Percentiles rank a stretch among this genome's conserved stretches.
These are phyloP conservation scores for Colletotrichum sp. DNA, from an alignment of 2,329 filamentous ascomycete genomes.

Conservation along the genomic window DNA sequence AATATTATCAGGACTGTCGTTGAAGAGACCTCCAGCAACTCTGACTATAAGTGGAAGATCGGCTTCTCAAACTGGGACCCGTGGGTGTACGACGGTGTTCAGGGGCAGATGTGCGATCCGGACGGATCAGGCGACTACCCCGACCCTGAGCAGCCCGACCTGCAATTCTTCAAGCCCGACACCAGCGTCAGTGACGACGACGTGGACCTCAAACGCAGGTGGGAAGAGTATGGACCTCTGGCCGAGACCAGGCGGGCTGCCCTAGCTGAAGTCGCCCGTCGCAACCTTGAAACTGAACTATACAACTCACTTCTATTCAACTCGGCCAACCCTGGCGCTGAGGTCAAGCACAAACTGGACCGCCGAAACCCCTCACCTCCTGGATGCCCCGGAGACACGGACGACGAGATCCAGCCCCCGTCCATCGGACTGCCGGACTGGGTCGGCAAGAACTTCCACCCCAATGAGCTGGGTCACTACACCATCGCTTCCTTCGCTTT, in stretches of 20 bases:
- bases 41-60: background rate
- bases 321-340: constrained; percentile 25
- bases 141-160: constrained; percentile 31
- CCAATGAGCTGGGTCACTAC: constrained; percentile 32
- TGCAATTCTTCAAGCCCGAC: constrained; percentile 38
- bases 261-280: background rate
- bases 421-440: constrained; percentile 34
- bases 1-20: constrained; percentile 31
- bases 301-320: constrained; percentile 29
- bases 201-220: background rate
- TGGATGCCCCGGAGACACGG: constrained; percentile 27
- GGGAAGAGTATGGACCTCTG: background rate
- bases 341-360: constrained; percentile 28
- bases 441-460: constrained; percentile 36
- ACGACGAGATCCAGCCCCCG: constrained; percentile 13
- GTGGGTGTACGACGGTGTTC: constrained; percentile 28
- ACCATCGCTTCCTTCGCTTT: constrained; percentile 32
- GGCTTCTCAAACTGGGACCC: background rate
- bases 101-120: constrained; percentile 35
- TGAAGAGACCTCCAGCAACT: constrained; percentile 18
- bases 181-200: constrained; percentile 2
- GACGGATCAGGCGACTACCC: constrained; percentile 27
- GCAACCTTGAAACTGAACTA: background rate
- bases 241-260: background rate
- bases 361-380: constrained; percentile 27